Percentiles rank a stretch among this genome's conserved stretches.
Conservation (phyloP, 225 moss, liverwort and hornwort species). For the Polytrichum formosum region DNA sequence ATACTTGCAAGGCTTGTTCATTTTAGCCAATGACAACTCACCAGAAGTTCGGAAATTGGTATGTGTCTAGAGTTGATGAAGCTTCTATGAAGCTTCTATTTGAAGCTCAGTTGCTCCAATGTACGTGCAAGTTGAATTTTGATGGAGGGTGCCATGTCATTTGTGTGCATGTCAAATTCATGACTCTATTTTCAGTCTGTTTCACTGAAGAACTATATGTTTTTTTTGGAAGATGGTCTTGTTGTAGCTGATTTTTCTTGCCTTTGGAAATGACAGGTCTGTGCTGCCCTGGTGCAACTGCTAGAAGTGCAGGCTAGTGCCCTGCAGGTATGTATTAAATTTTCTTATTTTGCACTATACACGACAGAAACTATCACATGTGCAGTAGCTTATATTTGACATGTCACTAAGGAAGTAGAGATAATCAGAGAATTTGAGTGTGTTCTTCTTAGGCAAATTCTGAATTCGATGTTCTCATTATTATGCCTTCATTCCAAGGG, state of each 20-base stretch:
- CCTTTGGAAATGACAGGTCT: constrained; percentile 56
- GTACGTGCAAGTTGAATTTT: no score
- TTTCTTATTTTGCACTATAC: neutral
- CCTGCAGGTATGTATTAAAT: constrained; percentile 59
- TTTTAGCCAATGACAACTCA: constrained; percentile 80
- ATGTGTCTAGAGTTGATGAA: constrained; percentile 5
- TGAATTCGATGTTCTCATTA: no score
- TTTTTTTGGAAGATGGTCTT: constrained; percentile 4
- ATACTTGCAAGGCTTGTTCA: constrained; percentile 94
- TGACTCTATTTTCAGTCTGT: no score
- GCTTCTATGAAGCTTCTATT: no score
- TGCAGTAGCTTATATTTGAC: no score
- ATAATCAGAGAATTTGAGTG: no score
- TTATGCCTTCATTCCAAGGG: no score
- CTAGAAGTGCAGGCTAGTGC: constrained; percentile 93
- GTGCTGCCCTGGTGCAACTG: constrained; percentile 93
- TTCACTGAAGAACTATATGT: neutral
- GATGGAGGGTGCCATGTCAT: no score
- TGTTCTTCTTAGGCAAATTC: no score
- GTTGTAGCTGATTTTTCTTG: constrained; percentile 3
- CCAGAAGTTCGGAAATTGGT: constrained; percentile 98
- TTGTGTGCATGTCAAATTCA: no score
- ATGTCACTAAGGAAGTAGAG: no score
- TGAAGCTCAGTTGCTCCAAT: neutral
- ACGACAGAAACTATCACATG: no score